phyloP scores from a whole-genome alignment of 2,329 filamentous ascomycete species.

The Sclerotinia borealis region DNA sequence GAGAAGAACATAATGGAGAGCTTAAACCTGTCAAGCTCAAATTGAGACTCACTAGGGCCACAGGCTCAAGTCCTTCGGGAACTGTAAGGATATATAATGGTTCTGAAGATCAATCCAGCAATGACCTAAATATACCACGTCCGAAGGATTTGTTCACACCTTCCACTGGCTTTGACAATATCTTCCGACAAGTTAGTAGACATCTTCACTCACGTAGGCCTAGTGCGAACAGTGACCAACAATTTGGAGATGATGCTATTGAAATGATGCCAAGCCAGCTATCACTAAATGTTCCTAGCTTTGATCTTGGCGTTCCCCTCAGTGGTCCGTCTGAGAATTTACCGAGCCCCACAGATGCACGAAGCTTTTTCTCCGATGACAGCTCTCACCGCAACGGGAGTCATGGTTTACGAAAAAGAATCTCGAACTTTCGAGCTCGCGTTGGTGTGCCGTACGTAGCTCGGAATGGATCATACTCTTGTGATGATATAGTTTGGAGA shows the following conservation, averaged over 20 bases:
- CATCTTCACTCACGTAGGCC: constrained; percentile 26
- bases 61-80: constrained; percentile 24
- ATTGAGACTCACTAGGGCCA: constrained; percentile 28
- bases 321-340: constrained; percentile 16
- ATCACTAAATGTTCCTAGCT: constrained; percentile 6
- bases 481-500: constrained; percentile 28
- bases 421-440: constrained; percentile 27
- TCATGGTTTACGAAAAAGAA: constrained; percentile 24
- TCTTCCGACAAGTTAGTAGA: constrained; percentile 29
- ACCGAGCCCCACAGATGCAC: constrained; percentile 25
- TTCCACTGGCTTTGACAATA: constrained; percentile 23
- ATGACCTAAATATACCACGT: constrained; percentile 25
- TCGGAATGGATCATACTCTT: constrained; percentile 24
- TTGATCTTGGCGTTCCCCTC: constrained; percentile 5
- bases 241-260: constrained; percentile 5
- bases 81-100: constrained; percentile 29
- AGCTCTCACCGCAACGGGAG: constrained; percentile 29
- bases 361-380: constrained; percentile 36
- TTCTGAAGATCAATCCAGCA: constrained; percentile 17
- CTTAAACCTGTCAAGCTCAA: constrained; percentile 26
- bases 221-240: constrained; percentile 20
- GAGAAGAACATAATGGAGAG: constrained; percentile 4
- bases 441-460: constrained; percentile 25
- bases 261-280: constrained; percentile 4
- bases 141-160: constrained; percentile 32